Evolutionary conservation across 2,329 filamentous ascomycete genomes (phyloP).

Genomic region (Pseudocercospora ulei): DNA sequence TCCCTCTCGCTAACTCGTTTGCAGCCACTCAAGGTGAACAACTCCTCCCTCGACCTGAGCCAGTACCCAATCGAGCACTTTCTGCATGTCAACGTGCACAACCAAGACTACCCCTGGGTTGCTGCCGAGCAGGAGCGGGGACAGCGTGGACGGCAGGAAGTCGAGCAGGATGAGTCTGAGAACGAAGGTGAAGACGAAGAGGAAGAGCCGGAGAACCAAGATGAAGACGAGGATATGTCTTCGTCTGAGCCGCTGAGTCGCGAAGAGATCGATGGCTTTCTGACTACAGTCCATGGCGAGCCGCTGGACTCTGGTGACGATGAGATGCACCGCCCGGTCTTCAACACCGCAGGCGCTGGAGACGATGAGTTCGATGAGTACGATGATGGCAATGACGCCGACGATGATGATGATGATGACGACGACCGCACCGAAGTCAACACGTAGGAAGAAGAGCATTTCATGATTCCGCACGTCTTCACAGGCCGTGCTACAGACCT

Average conservation of each 20-base stretch:
- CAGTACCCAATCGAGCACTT: slow-evolving; percentile 37
- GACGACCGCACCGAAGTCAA: not conserved
- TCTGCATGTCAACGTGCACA: slow-evolving; percentile 39
- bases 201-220: slow-evolving; percentile 1
- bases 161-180: slow-evolving; percentile 1
- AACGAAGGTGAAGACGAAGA: slow-evolving; percentile 3
- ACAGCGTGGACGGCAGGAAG: not conserved
- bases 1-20: slow-evolving; percentile 5
- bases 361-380: slow-evolving; percentile 8
- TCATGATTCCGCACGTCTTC: not conserved
- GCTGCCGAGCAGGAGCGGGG: slow-evolving; percentile 6
- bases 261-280: slow-evolving; percentile 2
- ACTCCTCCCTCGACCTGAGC: slow-evolving; percentile 36
- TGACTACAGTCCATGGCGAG: not conserved
- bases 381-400: slow-evolving; percentile 17
- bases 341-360: slow-evolving; percentile 8
- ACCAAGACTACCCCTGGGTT: slow-evolving; percentile 38
- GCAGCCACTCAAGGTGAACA: slow-evolving; percentile 34
- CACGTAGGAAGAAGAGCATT: not conserved
- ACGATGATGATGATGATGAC: slow-evolving; percentile 31
- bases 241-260: not conserved
- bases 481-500: too few relatives aligned
- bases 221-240: slow-evolving; percentile 4
- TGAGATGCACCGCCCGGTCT: slow-evolving; percentile 8
- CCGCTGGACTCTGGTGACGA: slow-evolving; percentile 1